Base-by-base conservation (phyloP, 2,329 filamentous ascomycete species). In the Aspergillus luchuensis region DNA sequence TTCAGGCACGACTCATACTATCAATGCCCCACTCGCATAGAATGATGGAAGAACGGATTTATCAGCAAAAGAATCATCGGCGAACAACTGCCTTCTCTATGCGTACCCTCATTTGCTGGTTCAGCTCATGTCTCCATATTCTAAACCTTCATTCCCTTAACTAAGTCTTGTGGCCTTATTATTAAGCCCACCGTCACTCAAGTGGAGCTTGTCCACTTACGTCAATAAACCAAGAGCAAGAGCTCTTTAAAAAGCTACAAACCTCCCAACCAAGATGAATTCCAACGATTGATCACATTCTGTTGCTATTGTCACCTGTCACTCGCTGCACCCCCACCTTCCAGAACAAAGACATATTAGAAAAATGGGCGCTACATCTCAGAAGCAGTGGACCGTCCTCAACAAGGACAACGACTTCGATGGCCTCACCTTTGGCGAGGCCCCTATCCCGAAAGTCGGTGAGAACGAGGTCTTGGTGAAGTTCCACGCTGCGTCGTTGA, bases 381-480 rank as follows among this genome's bases (percentile, higher is more conserved):
- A 77, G 65, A 84, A 82, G 69, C 79, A 83, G 70, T 88, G 85
- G 85, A 80, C 76, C 6, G 74, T 87, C 17, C 69, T 78, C 57
- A 81, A 81, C 64, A 76, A 75, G 64, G 65, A 70, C 43, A 82
- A 80, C 55, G 85, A 80, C 66, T 89, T 91, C 68, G 85, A 90
- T 50, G 80, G 79, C 45, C 80, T 92, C 41, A 75, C 81, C 67
- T 83, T 85, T 67, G 76, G 82, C 61, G 79, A 82, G 51, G 81
- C 76, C 0, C 69, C 81, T 1, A 70, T 91, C 2, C 87, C 88
- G 13, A 76, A 85, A 65, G 71, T 89, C 1, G 89, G 89, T 50
- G 89, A 91, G 57, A 84, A 85, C 63, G 87, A 93, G 25, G 89
- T 92, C 5, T 81, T 93, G 36, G 86, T 93, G 67, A 89, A 89